Percentiles rank a stretch among this genome's conserved stretches.
These are phyloP conservation scores for Botrytis galanthina DNA, from an alignment of 2,329 filamentous ascomycete species.

Conservation along the genomic window DNA sequence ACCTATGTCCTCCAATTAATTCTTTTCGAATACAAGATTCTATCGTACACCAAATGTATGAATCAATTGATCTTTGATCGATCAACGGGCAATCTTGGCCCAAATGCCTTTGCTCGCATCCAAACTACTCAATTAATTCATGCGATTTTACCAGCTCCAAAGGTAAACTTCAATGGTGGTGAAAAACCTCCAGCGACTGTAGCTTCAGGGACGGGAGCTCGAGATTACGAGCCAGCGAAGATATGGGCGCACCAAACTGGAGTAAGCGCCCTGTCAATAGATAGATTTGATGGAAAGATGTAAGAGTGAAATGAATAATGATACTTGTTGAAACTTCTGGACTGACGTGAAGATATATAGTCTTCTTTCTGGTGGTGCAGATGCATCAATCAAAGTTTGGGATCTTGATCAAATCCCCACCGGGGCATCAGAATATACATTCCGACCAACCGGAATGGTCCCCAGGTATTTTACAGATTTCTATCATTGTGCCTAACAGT, in stretches of 20 bases:
- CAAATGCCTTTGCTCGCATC: constrained; percentile 61
- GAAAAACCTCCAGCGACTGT: constrained; percentile 37
- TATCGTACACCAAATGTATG: constrained; percentile 56
- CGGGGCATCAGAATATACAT: constrained; percentile 44
- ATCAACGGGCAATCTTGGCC: constrained; percentile 65
- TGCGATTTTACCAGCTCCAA: constrained; percentile 65
- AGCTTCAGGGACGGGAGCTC: neutral
- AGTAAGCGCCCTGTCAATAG: constrained; percentile 75
- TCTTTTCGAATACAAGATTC: neutral
- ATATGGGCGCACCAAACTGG: constrained; percentile 71
- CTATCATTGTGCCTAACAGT: constrained; percentile 2
- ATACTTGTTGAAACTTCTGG: neutral
- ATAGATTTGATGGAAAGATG: constrained; percentile 74
- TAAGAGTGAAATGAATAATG: constrained; percentile 41
- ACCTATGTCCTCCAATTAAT: neutral
- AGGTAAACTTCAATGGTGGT: constrained; percentile 68
- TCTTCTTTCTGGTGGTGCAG: constrained; percentile 80
- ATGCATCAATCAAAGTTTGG: constrained; percentile 83
- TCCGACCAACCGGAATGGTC: constrained; percentile 54
- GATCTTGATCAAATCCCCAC: constrained; percentile 65
- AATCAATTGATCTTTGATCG: constrained; percentile 74
- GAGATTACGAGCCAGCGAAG: constrained; percentile 20
- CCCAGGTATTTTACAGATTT: constrained; percentile 39
- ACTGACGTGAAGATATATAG: constrained; percentile 42
- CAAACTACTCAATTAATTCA: constrained; percentile 65